phyloP scores from a whole-genome alignment of 805 yeast species.

The Candida silvicultrix region DNA sequence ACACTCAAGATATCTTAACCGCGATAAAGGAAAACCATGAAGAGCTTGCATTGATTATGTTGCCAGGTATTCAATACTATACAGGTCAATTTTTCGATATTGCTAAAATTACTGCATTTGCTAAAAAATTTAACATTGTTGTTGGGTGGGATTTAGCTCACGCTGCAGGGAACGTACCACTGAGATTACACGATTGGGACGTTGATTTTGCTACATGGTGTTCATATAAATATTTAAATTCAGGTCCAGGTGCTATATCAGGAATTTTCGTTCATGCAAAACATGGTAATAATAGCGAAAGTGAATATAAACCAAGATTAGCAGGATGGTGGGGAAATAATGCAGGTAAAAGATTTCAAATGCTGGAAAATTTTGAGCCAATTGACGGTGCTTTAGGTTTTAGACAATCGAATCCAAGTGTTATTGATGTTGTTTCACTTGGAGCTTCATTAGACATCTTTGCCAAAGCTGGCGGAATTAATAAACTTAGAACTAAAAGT shows the following conservation, averaged over 20 bases:
- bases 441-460: constrained; percentile 60
- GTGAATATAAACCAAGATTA: constrained; percentile 50
- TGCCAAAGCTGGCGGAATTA: constrained; percentile 57
- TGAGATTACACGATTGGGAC: constrained; percentile 77
- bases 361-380: constrained; percentile 76
- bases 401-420: constrained; percentile 88
- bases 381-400: constrained; percentile 82
- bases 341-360: constrained; percentile 60
- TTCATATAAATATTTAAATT: constrained; percentile 81
- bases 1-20: constrained; percentile 56
- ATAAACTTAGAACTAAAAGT: constrained; percentile 48
- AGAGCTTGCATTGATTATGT: constrained; percentile 64
- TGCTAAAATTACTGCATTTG: constrained; percentile 56
- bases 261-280: constrained; percentile 74
- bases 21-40: constrained; percentile 51
- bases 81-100: constrained; percentile 87
- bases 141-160: constrained; percentile 97
- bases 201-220: constrained; percentile 96
- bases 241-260: constrained; percentile 93
- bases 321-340: constrained; percentile 99
- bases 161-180: constrained; percentile 81
- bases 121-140: constrained; percentile 44
- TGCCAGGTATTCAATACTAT: constrained; percentile 89
- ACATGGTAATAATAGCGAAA: constrained; percentile 22
- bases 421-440: constrained; percentile 73